A percentile compares a stretch with the other conserved stretches of the same genome.
phyloP scores from a whole-genome alignment of 1,284 basidiomycete species.

The Malassezia slooffiae region DNA sequence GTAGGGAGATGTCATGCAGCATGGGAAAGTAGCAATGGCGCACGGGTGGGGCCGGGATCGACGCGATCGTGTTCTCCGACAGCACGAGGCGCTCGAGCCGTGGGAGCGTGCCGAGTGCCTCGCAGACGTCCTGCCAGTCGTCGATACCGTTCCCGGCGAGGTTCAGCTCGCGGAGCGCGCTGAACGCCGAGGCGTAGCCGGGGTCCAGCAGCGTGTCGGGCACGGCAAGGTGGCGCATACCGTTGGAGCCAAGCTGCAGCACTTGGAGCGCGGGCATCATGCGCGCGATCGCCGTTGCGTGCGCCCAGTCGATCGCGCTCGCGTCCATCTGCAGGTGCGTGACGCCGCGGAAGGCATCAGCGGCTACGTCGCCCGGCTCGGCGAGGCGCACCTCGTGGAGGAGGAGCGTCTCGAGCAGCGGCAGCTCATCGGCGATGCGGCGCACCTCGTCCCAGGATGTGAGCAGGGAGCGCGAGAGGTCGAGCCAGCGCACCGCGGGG shows the following conservation, averaged over 20 bases:
- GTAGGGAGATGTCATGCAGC: slow-evolving; percentile 58
- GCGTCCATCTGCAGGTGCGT: slow-evolving; percentile 30
- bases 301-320: slow-evolving; percentile 18
- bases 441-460: slow-evolving; percentile 62
- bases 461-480: slow-evolving; percentile 70
- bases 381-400: slow-evolving; percentile 59
- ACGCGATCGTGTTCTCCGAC: slow-evolving; percentile 55
- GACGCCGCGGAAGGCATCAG: slow-evolving; percentile 1
- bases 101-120: slow-evolving; percentile 52
- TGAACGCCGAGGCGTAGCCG: background rate
- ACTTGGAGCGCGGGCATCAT: slow-evolving; percentile 57
- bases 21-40: slow-evolving; percentile 28
- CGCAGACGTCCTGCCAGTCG: slow-evolving; percentile 55
- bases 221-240: slow-evolving; percentile 42
- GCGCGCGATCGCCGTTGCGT: slow-evolving; percentile 24
- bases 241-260: slow-evolving; percentile 70
- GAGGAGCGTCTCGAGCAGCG: slow-evolving; percentile 57
- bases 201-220: background rate
- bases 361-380: background rate
- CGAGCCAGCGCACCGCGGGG: slow-evolving; percentile 60
- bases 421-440: slow-evolving; percentile 58
- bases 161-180: slow-evolving; percentile 53
- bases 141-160: slow-evolving; percentile 61
- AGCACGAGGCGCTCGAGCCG: slow-evolving; percentile 61
- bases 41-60: slow-evolving; percentile 49